Conservation (phyloP, 73 alveolate species). For the Blepharisma stoltei region DNA sequence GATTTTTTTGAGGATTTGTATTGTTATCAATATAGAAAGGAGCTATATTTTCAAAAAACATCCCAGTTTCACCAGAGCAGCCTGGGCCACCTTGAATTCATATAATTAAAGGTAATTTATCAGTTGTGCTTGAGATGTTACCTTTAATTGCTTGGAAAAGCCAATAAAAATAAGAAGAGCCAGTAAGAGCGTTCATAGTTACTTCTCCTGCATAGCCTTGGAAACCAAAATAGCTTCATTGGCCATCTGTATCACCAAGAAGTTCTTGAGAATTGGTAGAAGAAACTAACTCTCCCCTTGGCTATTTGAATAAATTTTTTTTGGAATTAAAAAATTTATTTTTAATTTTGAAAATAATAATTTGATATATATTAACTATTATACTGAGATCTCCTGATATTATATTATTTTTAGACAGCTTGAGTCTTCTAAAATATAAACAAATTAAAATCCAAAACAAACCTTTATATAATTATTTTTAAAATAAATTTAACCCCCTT, state of each 20-base stretch:
- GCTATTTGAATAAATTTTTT: no score
- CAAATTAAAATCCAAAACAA: no score
- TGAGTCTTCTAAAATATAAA: no score
- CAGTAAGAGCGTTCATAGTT: not conserved
- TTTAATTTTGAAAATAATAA: no score
- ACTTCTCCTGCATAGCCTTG: constrained; percentile 13
- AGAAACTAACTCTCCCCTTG: no score
- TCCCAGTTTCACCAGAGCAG: constrained; percentile 66
- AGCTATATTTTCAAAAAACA: constrained; percentile 72
- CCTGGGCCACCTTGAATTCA: constrained; percentile 96
- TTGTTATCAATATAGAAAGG: constrained; percentile 46
- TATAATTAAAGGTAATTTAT: constrained; percentile 55
- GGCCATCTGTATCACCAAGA: constrained; percentile 4
- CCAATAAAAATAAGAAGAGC: constrained; percentile 22
- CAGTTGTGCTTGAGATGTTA: constrained; percentile 25
- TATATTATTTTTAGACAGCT: no score
- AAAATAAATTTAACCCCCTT: no score
- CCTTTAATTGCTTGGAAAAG: constrained; percentile 12
- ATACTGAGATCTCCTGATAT: no score
- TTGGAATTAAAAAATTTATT: no score
- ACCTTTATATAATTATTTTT: no score
- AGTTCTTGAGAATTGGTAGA: no score
- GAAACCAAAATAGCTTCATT: not conserved
- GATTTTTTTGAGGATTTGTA: constrained; percentile 13
- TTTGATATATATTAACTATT: no score